A percentile compares a stretch with the other conserved stretches of the same genome.
Conservation (phyloP, 2,329 filamentous ascomycete genomes). For the Microdochium nivale region DNA sequence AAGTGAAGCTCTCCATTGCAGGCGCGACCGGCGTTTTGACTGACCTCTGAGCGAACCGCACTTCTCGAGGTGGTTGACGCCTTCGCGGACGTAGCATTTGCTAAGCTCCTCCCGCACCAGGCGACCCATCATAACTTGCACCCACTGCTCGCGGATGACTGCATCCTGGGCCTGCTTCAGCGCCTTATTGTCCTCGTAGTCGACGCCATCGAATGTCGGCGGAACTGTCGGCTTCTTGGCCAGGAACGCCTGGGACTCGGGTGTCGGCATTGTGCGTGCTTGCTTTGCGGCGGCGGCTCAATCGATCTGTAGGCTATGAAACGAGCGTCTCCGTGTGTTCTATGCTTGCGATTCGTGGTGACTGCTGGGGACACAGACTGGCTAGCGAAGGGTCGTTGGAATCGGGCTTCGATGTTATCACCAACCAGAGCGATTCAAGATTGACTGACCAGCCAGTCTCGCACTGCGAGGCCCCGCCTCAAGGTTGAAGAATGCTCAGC, state of each 20-base stretch:
- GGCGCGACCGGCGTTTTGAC: constrained; percentile 20
- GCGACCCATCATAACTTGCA: constrained; percentile 80
- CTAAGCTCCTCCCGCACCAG: constrained; percentile 74
- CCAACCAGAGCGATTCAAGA: neutral
- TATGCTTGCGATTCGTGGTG: neutral
- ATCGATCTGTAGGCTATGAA: neutral
- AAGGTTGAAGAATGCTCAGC: neutral
- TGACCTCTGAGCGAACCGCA: constrained; percentile 74
- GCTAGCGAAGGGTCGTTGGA: neutral
- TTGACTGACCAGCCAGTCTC: neutral
- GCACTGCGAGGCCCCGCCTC: neutral
- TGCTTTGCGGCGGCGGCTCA: neutral
- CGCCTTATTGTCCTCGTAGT: constrained; percentile 74
- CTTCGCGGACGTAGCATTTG: constrained; percentile 79
- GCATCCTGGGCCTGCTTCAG: constrained; percentile 79
- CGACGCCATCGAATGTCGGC: constrained; percentile 77
- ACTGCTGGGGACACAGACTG: neutral
- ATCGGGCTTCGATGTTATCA: neutral
- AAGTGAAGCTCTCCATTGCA: no score
- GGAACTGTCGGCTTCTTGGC: constrained; percentile 76
- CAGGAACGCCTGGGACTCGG: constrained; percentile 74
- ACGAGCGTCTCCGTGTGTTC: neutral
- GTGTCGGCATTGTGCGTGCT: constrained; percentile 57
- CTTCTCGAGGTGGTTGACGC: constrained; percentile 83
- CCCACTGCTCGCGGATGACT: constrained; percentile 80